Evolutionary conservation across 768 basidiomycete genomes (phyloP), one percentile per base, ranked within the genome.

Genomic region (Auricularia sp.): DNA sequence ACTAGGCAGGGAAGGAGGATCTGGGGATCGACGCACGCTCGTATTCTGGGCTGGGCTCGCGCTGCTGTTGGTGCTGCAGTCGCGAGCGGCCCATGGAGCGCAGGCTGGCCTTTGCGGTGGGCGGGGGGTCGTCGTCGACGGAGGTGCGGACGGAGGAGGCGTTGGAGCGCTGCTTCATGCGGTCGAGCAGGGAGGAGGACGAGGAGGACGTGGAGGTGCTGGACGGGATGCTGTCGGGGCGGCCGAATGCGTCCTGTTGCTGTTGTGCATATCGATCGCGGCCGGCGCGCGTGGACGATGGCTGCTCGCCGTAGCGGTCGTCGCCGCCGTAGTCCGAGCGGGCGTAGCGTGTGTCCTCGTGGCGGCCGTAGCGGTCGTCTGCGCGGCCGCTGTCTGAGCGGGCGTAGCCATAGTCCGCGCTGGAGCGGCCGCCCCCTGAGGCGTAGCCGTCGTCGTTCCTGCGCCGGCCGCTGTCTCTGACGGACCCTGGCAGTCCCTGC

Each of bases 71-170:
- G 8, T 33, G 29, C 29, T 35, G 56, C 56, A 29, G 56, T 8
- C 14, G 47, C 56, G 21, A 29, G 34, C 24, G 29, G 34, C 56
- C 24, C 13, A 10, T 35, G 11, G 54, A n/a, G 56, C 56, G 56
- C 56, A 59, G 24, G 29, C 29, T 33, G 56, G 56, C 24, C 24
- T 59, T 29, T 8, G 47, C 21, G 7, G 47, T 16, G 6, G 47
- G 47, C 47, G 47, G 47, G 6, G 56, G 24, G 29, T 59, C 56
- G 56, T 35, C 34, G 29, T 59, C 56, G 34, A 59, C 29, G 13
- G 56, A 59, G 8, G 79, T 80, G 51, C 75, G 74, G 2, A 80
- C 80, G 5, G 81, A 81, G 10, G 72, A 65, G 66, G 77, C 74
- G 42, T 76, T 74, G 3, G 71, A 54, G 6, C 68, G 71, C 18